Conservation (phyloP, 2,329 filamentous ascomycete species). For the Calonectria hongkongensis region DNA sequence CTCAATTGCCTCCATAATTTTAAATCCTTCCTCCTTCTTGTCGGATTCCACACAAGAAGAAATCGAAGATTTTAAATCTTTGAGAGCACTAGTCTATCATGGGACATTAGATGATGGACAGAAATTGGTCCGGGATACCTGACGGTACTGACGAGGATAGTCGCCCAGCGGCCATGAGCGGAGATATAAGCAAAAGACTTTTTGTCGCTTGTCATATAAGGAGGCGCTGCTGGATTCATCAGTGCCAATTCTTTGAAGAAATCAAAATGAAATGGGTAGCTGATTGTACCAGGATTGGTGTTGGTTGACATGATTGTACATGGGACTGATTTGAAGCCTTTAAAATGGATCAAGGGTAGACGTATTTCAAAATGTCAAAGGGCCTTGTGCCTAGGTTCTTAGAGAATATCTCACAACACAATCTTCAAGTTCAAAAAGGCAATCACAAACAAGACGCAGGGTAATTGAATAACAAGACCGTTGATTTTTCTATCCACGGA, state of each 20-base stretch:
- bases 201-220: neutral
- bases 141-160: neutral
- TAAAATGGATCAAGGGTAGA: too few relatives aligned
- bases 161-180: constrained; percentile 19
- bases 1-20: neutral
- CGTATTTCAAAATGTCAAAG: too few relatives aligned
- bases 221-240: neutral
- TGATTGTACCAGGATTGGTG: neutral
- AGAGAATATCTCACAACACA: too few relatives aligned
- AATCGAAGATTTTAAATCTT: neutral
- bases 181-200: constrained; percentile 7
- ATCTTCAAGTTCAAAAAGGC: too few relatives aligned
- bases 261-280: neutral
- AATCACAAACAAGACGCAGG: too few relatives aligned
- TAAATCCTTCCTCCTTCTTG: neutral
- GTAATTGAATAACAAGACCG: too few relatives aligned
- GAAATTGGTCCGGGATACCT: too few relatives aligned
- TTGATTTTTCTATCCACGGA: neutral
- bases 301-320: neutral
- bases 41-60: neutral
- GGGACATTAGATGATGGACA: too few relatives aligned
- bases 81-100: neutral
- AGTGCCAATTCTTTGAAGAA: neutral
- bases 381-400: too few relatives aligned
- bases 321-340: too few relatives aligned